Evolutionary conservation across 2,329 filamentous ascomycete species (phyloP).

Genomic region (Fonsecaea pedrosoi): DNA sequence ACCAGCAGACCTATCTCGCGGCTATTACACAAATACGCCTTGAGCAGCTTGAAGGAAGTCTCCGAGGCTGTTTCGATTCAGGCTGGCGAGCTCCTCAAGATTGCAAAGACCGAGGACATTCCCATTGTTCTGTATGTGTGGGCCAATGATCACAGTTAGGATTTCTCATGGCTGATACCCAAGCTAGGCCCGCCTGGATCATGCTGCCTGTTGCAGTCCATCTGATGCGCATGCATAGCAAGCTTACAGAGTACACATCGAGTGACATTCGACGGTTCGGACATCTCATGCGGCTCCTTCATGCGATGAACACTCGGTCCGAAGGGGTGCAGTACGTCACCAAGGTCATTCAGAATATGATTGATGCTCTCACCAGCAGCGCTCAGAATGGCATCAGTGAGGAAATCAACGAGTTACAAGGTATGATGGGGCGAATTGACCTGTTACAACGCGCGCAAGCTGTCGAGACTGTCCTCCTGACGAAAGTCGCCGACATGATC

Average conservation of each 20-base stretch:
- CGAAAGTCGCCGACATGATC: not conserved
- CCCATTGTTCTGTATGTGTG: slow-evolving; percentile 6
- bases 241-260: not conserved
- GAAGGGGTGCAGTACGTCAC: slow-evolving; percentile 6
- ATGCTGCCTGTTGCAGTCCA: slow-evolving; percentile 12
- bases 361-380: slow-evolving; percentile 7
- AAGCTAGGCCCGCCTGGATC: slow-evolving; percentile 1
- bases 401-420: not conserved
- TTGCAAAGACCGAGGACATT: not conserved
- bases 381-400: not conserved
- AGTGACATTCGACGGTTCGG: slow-evolving; percentile 6
- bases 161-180: slow-evolving; percentile 2
- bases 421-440: not conserved
- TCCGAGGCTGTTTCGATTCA: not conserved
- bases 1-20: slow-evolving; percentile 5
- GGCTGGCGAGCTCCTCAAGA: slow-evolving; percentile 4
- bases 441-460: not conserved
- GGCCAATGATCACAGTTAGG: not conserved
- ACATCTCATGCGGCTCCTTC: slow-evolving; percentile 10
- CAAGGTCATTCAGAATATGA: slow-evolving; percentile 4
- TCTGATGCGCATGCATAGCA: not conserved
- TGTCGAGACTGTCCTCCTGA: not conserved
- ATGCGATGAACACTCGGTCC: slow-evolving; percentile 1
- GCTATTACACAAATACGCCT: not conserved
- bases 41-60: slow-evolving; percentile 6